Base-by-base conservation (phyloP, 352 stramenopile species). In the Thalassiosira livingstoniorum region DNA sequence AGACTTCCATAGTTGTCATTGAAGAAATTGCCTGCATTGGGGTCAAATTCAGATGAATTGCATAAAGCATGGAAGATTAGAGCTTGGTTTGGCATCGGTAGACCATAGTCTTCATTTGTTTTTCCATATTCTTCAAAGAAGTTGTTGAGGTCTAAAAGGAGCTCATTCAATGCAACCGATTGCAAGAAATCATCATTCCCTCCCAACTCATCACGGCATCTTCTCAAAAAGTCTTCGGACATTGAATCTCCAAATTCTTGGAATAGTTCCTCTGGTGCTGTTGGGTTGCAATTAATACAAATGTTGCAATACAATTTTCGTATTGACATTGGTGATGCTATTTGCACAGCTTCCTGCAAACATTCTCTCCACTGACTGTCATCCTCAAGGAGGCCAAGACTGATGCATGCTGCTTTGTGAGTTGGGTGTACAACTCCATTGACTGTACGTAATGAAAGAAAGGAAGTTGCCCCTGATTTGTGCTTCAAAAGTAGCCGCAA, bases 381-480 rank as follows among this genome's bases (percentile, higher is more conserved):
- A 51, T 51, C 42, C 18, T 51, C 10, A 51, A 51, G 42, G 18
- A 18, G 18, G 18, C 18, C 42, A 51, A 51, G 18, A 51, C 42
- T 51, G 18, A 51, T 51, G 10, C 42, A 10, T 18, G 42, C 42
- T 51, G 18, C 42, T 51, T 18, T 32, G n/a, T 27, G 35, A 4
- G 34, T 95, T 80, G 94, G 94, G 35, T 60, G 23, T 5, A 51
- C 18, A 18, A 18, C 42, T 51, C 42, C 42, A 51, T 51, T 51
- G 10, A 58, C 47, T 58, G 47, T 58, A 11, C 25, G 39, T 27
- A 58, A 23, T 25, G 5, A 7, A 58, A 5, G 4, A 58, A 58
- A 58, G 5, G 47, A 15, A 5, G 47, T 58, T 11, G 47, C 47
- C 21, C 47, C 47, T 29, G 47, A 7, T 58, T 27, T 27, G n/a